Conservation (phyloP, 768 basidiomycete genomes). For the Crassisporium funariophilum region DNA sequence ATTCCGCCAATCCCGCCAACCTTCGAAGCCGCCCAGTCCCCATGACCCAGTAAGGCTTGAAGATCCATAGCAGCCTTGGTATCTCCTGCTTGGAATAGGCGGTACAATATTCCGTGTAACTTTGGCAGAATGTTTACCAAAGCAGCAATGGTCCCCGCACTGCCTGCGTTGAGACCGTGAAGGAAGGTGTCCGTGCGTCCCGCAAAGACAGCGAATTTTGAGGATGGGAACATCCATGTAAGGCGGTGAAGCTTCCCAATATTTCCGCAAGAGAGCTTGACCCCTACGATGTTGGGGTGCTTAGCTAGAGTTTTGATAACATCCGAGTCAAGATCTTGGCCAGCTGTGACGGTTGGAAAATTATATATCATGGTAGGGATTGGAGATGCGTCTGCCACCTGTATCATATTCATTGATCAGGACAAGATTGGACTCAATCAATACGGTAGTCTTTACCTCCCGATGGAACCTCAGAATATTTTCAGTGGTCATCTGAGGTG, state of each 20-base stretch:
- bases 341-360: slow-evolving; percentile 80
- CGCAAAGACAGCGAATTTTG: slow-evolving; percentile 70
- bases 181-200: slow-evolving; percentile 74
- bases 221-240: slow-evolving; percentile 53
- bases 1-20: slow-evolving; percentile 70
- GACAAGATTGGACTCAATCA: not conserved
- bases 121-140: slow-evolving; percentile 65
- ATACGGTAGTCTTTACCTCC: slow-evolving; percentile 40
- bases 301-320: slow-evolving; percentile 64
- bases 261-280: slow-evolving; percentile 83
- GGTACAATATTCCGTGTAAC: slow-evolving; percentile 51
- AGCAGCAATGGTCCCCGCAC: slow-evolving; percentile 68
- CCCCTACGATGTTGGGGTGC: slow-evolving; percentile 86
- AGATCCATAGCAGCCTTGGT: slow-evolving; percentile 59
- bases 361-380: slow-evolving; percentile 84
- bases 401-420: not conserved
- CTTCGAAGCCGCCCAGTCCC: slow-evolving; percentile 64
- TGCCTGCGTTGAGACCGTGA: slow-evolving; percentile 60
- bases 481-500: slow-evolving; percentile 60
- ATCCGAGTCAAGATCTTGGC: slow-evolving; percentile 85
- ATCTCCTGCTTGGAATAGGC: slow-evolving; percentile 53
- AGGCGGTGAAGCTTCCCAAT: slow-evolving; percentile 84
- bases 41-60: slow-evolving; percentile 63
- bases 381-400: slow-evolving; percentile 71
- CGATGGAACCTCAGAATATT: slow-evolving; percentile 68